Conservation (phyloP, 2,329 filamentous ascomycete genomes). For the Boeremia exigua region DNA sequence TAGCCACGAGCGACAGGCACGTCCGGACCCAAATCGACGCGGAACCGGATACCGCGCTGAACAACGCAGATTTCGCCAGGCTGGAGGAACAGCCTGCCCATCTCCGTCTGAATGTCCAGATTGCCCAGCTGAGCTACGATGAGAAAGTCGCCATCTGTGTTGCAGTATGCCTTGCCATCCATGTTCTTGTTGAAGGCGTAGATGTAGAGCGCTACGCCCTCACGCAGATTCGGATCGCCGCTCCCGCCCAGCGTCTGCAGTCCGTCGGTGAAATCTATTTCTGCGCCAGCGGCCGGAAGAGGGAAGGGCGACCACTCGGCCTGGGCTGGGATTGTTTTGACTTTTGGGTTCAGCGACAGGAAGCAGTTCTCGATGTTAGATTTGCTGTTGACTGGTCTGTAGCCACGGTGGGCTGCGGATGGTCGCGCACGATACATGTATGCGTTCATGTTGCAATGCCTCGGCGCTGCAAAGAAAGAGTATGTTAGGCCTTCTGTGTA, state of each 20-base stretch:
- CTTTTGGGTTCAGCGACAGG: not conserved
- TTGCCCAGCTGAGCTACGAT: conserved; percentile 46
- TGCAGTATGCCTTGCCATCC: conserved; percentile 55
- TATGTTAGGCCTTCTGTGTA: conserved; percentile 56
- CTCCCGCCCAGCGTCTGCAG: conserved; percentile 58
- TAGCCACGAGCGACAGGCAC: conserved; percentile 47
- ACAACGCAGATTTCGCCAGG: conserved; percentile 51
- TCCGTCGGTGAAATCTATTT: conserved; percentile 31
- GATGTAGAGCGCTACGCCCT: conserved; percentile 58
- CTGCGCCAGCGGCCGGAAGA: not conserved
- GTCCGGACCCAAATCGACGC: conserved; percentile 41
- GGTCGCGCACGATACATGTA: conserved; percentile 55
- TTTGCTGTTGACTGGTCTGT: conserved; percentile 34
- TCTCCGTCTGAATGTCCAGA: conserved; percentile 49
- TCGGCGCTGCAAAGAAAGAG: conserved; percentile 52
- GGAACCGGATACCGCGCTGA: conserved; percentile 50
- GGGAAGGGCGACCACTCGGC: not conserved
- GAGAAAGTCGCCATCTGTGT: conserved; percentile 50
- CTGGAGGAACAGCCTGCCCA: conserved; percentile 48
- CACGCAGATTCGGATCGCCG: conserved; percentile 58
- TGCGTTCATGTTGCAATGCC: conserved; percentile 51
- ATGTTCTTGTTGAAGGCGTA: conserved; percentile 58
- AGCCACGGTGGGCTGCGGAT: conserved; percentile 51
- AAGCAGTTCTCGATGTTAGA: conserved; percentile 28
- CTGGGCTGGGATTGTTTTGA: not conserved